Conservation (phyloP, 2,329 filamentous ascomycete genomes). For the Ophiostoma pallidulum region DNA sequence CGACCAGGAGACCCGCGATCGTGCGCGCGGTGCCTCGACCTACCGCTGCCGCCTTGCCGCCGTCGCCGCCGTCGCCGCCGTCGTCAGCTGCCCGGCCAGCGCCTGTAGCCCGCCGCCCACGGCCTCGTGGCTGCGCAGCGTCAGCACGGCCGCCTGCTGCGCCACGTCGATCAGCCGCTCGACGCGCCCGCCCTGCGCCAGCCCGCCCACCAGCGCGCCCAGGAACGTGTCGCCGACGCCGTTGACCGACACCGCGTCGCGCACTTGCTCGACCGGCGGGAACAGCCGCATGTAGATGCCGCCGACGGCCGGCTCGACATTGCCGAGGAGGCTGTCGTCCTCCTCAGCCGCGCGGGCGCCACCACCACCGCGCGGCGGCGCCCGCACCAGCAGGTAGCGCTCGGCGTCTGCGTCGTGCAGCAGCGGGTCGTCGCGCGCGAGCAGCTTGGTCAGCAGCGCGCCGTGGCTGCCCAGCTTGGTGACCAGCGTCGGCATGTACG, state of each 20-base stretch:
- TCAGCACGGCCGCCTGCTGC: slow-evolving; percentile 71
- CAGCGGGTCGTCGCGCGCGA: slow-evolving; percentile 57
- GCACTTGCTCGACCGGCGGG: slow-evolving; percentile 55
- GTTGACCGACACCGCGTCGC: slow-evolving; percentile 79
- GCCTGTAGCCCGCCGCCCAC: slow-evolving; percentile 36
- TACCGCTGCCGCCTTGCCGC: too few species aligned
- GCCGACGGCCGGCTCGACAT: slow-evolving; percentile 37
- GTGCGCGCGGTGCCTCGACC: too few species aligned
- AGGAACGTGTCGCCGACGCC: slow-evolving; percentile 91
- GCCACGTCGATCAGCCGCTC: slow-evolving; percentile 65
- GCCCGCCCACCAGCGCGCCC: slow-evolving; percentile 70
- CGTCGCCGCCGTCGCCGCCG: slow-evolving; percentile 13
- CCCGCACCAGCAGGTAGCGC: slow-evolving; percentile 62
- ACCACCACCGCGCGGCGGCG: slow-evolving; percentile 18
- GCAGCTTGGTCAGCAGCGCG: slow-evolving; percentile 63
- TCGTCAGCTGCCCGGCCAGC: slow-evolving; percentile 18
- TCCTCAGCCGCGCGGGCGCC: slow-evolving; percentile 26
- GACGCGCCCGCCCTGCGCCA: slow-evolving; percentile 50
- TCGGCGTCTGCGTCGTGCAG: slow-evolving; percentile 53
- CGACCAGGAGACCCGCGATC: too few species aligned
- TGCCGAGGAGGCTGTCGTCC: slow-evolving; percentile 38
- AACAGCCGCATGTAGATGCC: slow-evolving; percentile 77
- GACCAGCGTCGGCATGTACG: slow-evolving; percentile 75
- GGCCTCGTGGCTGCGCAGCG: slow-evolving; percentile 63
- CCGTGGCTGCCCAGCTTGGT: slow-evolving; percentile 74